Base-by-base conservation (phyloP, 2,329 filamentous ascomycete species). In the Trichoderma aggressivum region DNA sequence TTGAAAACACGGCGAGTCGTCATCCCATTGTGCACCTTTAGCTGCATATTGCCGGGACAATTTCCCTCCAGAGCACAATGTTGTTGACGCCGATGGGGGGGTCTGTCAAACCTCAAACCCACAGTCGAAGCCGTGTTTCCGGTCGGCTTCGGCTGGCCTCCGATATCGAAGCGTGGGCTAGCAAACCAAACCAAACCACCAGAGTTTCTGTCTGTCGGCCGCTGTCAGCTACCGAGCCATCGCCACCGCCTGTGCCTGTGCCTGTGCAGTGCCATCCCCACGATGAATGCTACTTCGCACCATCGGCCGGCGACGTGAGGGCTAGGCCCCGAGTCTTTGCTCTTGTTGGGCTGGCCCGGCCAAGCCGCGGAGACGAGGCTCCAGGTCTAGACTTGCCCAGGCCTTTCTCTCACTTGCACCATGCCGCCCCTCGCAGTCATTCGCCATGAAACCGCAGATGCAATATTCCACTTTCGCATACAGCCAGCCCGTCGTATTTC, bases 301-400 rank as follows among this genome's bases (percentile, higher is more conserved):
- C n/a, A 30, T 36, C 67, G 58, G 67, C 67, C n/a, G n/a, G 21
- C 47, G 47, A 53, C 24, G 18, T 53, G 47, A 53, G 39, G 39
- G 36, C 26, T 24, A 24, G 36, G 53, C 66, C 56, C 58, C 66
- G 14, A 69, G 32, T 16, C 56, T 32, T 18, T n/a, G 30, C 36
- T 16, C 24, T 65, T 32, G 30, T 60, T 16, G 32, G n/a, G n/a
- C n/a, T n/a, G n/a, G 24, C 53, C 64, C 64, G 64, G 55, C 34
- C 55, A 28, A 47, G 55, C 64, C 64, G 64, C 55, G 64, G 64
- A 47, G 55, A 24, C 64, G 56, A 58, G 61, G 61, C 43, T 16
- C 43, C 63, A 30, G 58, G 66, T 62, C 66, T 55, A 70, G 66
- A 62, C 66, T 53, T 59, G 66, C 24, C 66, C 66, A 61, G 56